phyloP scores from a whole-genome alignment of 1,284 basidiomycete species.

The Cutaneotrichosporon mucoides region DNA sequence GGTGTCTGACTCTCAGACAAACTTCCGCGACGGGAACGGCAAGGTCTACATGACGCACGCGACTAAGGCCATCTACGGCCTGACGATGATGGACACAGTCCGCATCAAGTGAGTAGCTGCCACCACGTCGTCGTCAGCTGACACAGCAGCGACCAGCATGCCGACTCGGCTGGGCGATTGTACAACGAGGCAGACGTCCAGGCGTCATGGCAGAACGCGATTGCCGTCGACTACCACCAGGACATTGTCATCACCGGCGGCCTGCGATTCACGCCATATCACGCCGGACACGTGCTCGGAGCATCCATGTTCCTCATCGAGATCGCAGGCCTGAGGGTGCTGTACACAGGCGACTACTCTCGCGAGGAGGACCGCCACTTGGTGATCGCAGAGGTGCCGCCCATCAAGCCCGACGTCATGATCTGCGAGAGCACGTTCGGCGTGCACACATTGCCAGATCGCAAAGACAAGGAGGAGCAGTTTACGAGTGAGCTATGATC shows the following conservation, averaged over 20 bases:
- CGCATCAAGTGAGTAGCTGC: constrained; percentile 68
- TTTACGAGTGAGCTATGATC: constrained; percentile 61
- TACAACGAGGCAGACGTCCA: constrained; percentile 87
- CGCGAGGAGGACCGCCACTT: constrained; percentile 97
- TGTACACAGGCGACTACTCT: constrained; percentile 98
- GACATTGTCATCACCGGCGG: constrained; percentile 87
- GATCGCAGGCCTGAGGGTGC: constrained; percentile 88
- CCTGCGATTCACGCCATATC: constrained; percentile 94
- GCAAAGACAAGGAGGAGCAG: constrained; percentile 88
- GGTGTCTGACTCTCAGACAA: constrained; percentile 62
- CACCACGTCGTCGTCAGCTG: not conserved
- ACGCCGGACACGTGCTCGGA: constrained; percentile 94
- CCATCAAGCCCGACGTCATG: constrained; percentile 85
- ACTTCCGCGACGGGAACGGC: constrained; percentile 88
- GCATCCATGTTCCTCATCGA: constrained; percentile 99
- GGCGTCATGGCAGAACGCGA: constrained; percentile 85
- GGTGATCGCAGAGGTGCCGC: constrained; percentile 92
- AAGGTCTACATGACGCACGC: constrained; percentile 99
- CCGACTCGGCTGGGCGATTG: constrained; percentile 64
- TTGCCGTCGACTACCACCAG: constrained; percentile 93
- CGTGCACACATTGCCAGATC: constrained; percentile 83
- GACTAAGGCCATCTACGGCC: constrained; percentile 95
- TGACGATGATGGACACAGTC: constrained; percentile 99
- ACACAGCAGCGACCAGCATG: constrained; percentile 39
- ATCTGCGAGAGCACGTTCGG: constrained; percentile 98